Conservation (phyloP, 306 rosid species). For the Rosa chinensis region DNA sequence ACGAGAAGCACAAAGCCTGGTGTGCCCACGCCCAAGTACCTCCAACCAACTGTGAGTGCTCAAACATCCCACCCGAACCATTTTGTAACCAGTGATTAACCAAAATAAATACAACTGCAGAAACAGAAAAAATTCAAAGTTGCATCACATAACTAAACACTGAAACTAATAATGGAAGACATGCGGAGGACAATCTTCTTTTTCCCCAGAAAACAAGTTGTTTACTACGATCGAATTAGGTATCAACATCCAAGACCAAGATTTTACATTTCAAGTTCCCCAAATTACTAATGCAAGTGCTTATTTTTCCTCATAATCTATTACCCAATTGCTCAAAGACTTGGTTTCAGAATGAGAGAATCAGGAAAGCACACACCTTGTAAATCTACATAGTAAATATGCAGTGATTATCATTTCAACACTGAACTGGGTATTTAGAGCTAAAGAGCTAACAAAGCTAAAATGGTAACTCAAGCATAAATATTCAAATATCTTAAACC, state of each 20-base stretch:
- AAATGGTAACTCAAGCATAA: not conserved
- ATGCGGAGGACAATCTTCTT: not conserved
- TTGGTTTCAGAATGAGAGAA: not conserved
- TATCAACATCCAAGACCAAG: not conserved
- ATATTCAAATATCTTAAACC: not conserved
- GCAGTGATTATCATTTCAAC: not conserved
- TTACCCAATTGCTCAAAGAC: not conserved
- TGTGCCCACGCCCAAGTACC: conserved; percentile 87
- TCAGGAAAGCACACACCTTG: not conserved
- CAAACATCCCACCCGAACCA: conserved; percentile 68
- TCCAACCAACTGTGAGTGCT: conserved; percentile 73
- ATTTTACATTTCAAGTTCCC: not conserved
- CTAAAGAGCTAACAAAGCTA: not conserved
- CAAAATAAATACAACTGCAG: conserved; percentile 75
- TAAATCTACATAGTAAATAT: not conserved
- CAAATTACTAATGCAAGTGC: not conserved
- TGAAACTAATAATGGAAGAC: not conserved
- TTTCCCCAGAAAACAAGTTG: not conserved
- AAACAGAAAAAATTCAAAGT: conserved; percentile 3
- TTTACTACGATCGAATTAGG: not conserved
- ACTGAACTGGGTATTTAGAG: not conserved
- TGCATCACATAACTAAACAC: not conserved
- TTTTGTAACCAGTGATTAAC: conserved; percentile 44
- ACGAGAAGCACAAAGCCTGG: conserved; percentile 85
- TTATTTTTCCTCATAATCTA: not conserved